Evolutionary conservation across 2,329 filamentous ascomycete genomes (phyloP), one percentile per base, ranked within the genome.

Genomic region (Pleoardoris graminearum): DNA sequence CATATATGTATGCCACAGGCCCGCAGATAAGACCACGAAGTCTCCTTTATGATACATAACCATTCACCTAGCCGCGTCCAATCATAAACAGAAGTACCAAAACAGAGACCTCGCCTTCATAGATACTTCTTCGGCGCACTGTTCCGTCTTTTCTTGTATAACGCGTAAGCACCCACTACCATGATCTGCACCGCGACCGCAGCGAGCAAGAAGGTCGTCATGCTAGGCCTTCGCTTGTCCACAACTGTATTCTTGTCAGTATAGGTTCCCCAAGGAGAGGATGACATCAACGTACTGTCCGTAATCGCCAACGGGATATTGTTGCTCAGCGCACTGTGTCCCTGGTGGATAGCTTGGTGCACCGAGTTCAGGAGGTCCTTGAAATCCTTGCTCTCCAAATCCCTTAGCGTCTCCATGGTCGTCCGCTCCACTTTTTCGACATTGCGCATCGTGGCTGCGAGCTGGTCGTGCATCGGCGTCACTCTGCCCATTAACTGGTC

Each of bases 121-220:
- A 96, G 77, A 74, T 91, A 97, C 77, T 97, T 97, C 82, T 96
- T 96, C n/a, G 90, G 90, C 73, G 85, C 84, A 58, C 80, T 85
- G 33, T 83, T 80, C 75, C 87, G 84, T 68, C 88, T 86, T 63
- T 85, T 83, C 82, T 96, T 96, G 76, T 96, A 96, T 53, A 86
- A 70, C 32, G 90, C 72, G 69, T 92, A 96, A 1, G 80, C 82
- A 2, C 75, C 84, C 0, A 84, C 84, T 27, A 95, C 77, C 60
- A 91, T 70, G 43, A 89, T 68, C 75, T 97, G 91, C 58, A 90
- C 85, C 16, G 82, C 85, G 50, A 96, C 78, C 53, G 96, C 81
- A 54, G 91, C 77, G 65, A 87, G 81, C 59, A 96, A 82, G 62
- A 86, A 82, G 49, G 82, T 79, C 25, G 81, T 79, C 73, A 87